Conservation (phyloP, 2,329 filamentous ascomycete genomes). For the Ophiostoma ulmi region DNA sequence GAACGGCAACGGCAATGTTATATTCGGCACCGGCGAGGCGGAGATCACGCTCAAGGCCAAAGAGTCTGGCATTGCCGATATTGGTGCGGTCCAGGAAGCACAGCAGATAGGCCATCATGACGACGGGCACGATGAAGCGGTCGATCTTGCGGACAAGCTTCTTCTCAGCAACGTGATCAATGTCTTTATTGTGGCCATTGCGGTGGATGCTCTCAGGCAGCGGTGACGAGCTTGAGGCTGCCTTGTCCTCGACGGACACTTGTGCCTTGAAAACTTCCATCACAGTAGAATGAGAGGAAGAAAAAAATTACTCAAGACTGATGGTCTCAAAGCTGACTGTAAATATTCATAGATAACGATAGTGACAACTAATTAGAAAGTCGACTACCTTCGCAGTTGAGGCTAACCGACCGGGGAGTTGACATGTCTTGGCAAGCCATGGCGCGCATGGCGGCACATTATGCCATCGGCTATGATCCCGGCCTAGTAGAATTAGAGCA, state of each 20-base stretch:
- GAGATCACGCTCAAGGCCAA: constrained; percentile 59
- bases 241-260: constrained; percentile 6
- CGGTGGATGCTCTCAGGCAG: constrained; percentile 7
- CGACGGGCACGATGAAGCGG: constrained; percentile 15
- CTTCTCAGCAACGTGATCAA: constrained; percentile 19
- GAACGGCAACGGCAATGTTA: constrained; percentile 61
- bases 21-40: constrained; percentile 60
- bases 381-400: background rate
- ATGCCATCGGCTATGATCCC: background rate
- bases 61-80: constrained; percentile 62
- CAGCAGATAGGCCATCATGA: constrained; percentile 17
- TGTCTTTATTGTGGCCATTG: no score
- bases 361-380: background rate
- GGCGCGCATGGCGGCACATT: background rate
- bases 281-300: background rate
- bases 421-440: background rate
- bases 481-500: background rate
- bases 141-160: constrained; percentile 20
- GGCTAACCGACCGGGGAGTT: background rate
- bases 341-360: background rate
- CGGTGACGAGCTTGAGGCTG: background rate
- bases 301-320: no score
- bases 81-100: constrained; percentile 42
- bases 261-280: background rate
- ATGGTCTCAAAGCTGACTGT: no score